Conservation (phyloP, 176 grass and related monocot genomes). For the Melocanna baccifera region DNA sequence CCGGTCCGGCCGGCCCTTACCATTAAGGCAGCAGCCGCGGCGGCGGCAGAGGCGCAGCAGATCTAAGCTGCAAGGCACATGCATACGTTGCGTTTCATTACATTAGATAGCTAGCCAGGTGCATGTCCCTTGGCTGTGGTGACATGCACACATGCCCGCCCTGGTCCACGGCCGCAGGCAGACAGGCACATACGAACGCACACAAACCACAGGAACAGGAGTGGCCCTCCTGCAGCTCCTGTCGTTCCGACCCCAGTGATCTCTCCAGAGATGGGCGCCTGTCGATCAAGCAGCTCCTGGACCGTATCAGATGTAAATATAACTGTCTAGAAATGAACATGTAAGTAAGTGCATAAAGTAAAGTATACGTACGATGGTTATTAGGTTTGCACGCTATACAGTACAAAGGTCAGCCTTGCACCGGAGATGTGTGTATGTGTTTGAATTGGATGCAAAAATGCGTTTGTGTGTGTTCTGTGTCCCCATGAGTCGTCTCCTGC, state of each 20-base stretch:
- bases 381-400: too few species aligned
- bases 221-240: not conserved
- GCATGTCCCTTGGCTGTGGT: not conserved
- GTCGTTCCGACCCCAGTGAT: not conserved
- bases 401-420: too few species aligned
- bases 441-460: too few species aligned
- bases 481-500: too few species aligned
- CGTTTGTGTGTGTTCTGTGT: too few species aligned
- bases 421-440: too few species aligned
- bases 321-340: not conserved
- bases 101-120: not conserved
- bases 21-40: not conserved
- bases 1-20: not conserved
- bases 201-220: constrained; percentile 11
- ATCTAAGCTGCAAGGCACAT: not conserved
- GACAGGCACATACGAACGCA: constrained; percentile 28
- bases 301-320: not conserved
- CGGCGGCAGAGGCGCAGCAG: not conserved
- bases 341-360: not conserved
- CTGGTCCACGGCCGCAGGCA: not conserved
- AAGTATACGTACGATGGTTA: too few species aligned
- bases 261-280: not conserved
- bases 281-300: not conserved
- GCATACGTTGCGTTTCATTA: not conserved
- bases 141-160: constrained; percentile 11